Evolutionary conservation across 1,284 basidiomycete genomes (phyloP), one percentile per base, ranked within the genome.

Genomic region (Cryptococcus sp.): DNA sequence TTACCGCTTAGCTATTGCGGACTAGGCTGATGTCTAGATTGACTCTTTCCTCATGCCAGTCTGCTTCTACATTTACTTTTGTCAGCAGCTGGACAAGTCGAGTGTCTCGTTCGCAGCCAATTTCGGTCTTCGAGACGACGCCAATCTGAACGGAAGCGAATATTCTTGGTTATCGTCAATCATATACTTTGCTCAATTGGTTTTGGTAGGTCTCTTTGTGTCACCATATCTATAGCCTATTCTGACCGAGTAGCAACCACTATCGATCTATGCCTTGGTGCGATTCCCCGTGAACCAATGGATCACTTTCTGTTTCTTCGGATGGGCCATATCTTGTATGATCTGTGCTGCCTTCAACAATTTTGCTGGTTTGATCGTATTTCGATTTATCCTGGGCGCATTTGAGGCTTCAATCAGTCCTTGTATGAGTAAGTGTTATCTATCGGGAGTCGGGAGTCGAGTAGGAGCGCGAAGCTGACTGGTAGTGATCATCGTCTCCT

Each of bases 131-230:
- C 45, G 48, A 21, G 32, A 28, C 2, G 63, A 63, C 39, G 60
- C 63, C 13, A 40, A 58, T 41, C 53, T 66, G 2, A 56, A 49
- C 19, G 63, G 61, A 14, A 40, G 52, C 3, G 56, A 70, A 40
- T 68, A 66, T 49, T 59, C 61, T 3, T 68, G 66, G 66, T 55
- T 68, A 13, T 48, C 50, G 18, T 58, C 56, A 13, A 65, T 69
- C 32, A 57, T 69, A 45, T 66, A 69, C 54, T 62, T 69, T 53
- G 66, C 66, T 34, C 67, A 69, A 31, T 55, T 71, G 3, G 57
- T 67, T 25, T 68, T 37, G 18, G 28, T 32, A 16, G 3, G 43
- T 16, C 21, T 18, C 23, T 19, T 34, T 19, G 24, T 7, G 18
- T 40, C n/a, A 21, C 24, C 19, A 10, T 5, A 4, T 7, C 18